phyloP scores from a whole-genome alignment of 331 rosid genomes.

The Saraca asoca region DNA sequence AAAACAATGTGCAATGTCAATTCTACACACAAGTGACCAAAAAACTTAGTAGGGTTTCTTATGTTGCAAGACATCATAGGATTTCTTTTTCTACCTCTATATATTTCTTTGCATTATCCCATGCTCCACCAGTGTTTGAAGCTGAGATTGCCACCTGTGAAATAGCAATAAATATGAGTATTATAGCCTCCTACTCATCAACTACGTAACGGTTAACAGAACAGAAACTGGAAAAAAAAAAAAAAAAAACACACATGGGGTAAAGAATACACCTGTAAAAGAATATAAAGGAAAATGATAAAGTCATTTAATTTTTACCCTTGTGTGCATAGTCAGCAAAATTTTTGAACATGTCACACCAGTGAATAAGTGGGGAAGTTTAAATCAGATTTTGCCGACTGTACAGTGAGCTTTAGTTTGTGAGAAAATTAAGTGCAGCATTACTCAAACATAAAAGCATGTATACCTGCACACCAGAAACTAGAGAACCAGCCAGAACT shows the following conservation, averaged over 20 bases:
- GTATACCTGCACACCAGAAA: conserved; percentile 74
- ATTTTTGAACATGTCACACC: too few species aligned
- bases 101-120: conserved; percentile 74
- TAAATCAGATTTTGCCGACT: too few species aligned
- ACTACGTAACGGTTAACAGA: not conserved
- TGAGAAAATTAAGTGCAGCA: too few species aligned
- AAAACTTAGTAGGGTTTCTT: conserved; percentile 13
- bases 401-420: too few species aligned
- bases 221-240: not conserved
- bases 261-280: not conserved
- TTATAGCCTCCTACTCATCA: not conserved
- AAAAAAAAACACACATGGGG: not conserved
- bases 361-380: too few species aligned
- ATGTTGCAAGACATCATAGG: not conserved
- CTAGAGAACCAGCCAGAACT: too few species aligned
- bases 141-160: conserved; percentile 65
- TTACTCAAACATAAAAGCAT: too few species aligned
- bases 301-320: too few species aligned
- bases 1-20: not conserved
- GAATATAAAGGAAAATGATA: too few species aligned
- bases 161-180: conserved; percentile 13
- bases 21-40: not conserved
- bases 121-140: conserved; percentile 75
- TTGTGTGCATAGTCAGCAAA: too few species aligned
- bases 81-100: conserved; percentile 49